Conservation (phyloP, 1,284 basidiomycete species). For the Filobasidium uniguttulatum region DNA sequence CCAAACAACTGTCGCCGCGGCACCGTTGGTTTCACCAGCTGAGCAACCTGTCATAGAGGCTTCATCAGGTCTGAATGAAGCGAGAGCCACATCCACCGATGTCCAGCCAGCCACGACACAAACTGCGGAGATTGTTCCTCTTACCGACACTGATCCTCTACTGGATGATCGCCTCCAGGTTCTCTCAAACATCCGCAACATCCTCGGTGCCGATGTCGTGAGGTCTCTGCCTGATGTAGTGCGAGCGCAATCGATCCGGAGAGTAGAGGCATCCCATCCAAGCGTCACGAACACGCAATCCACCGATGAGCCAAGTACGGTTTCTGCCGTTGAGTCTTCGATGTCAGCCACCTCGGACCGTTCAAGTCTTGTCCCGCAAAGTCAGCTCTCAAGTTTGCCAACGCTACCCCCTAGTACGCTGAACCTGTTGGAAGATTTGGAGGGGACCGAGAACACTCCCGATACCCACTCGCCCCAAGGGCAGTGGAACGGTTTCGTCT, state of each 20-base stretch:
- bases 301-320: no score
- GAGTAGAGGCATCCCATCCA: no score
- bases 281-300: no score
- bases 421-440: slow-evolving; percentile 7
- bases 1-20: no score
- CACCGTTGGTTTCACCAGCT: background rate
- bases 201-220: slow-evolving; percentile 19
- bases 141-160: slow-evolving; percentile 20
- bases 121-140: slow-evolving; percentile 5
- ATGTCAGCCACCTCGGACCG: no score
- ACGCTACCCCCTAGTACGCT: slow-evolving; percentile 5
- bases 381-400: background rate
- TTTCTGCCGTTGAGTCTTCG: no score
- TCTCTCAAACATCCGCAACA: slow-evolving; percentile 21
- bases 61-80: background rate
- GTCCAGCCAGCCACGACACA: background rate
- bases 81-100: background rate
- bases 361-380: no score
- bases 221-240: slow-evolving; percentile 5
- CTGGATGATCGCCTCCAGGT: slow-evolving; percentile 22
- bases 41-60: background rate
- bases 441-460: no score
- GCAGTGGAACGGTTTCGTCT: no score
- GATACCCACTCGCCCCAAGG: no score
- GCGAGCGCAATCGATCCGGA: slow-evolving; percentile 9